Evolutionary conservation across 2,329 filamentous ascomycete genomes (phyloP).

Genomic region (Xylariaceae sp.): DNA sequence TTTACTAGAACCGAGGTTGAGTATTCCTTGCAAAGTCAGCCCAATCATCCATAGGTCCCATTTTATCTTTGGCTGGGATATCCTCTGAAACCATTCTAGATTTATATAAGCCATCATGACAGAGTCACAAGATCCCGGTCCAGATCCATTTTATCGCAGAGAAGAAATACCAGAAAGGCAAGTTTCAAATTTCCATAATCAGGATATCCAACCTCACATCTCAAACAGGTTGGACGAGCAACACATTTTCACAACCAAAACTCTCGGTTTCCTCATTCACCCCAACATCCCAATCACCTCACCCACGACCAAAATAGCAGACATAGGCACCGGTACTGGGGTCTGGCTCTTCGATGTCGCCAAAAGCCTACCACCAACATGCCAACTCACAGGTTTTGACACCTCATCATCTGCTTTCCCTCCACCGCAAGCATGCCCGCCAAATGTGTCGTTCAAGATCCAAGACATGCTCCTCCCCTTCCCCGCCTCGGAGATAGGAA

Average conservation of each 20-base stretch:
- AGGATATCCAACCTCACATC: background rate
- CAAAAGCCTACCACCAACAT: constrained; percentile 8
- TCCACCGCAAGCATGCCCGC: constrained; percentile 2
- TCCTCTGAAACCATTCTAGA: background rate
- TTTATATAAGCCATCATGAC: constrained; percentile 7
- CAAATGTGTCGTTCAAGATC: constrained; percentile 11
- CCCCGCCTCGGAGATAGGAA: constrained; percentile 9
- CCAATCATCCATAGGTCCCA: background rate
- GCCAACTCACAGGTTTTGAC: constrained; percentile 13
- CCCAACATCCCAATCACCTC: constrained; percentile 12
- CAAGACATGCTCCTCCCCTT: constrained; percentile 15
- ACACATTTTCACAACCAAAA: constrained; percentile 13
- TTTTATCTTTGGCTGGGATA: background rate
- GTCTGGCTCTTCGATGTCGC: constrained; percentile 10
- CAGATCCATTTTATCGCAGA: background rate
- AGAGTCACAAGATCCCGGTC: constrained; percentile 2
- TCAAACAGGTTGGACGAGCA: constrained; percentile 15
- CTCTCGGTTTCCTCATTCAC: constrained; percentile 13
- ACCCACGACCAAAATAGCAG: constrained; percentile 7
- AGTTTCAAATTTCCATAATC: background rate
- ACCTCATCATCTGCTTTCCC: constrained; percentile 8
- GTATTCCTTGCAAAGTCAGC: too few species aligned
- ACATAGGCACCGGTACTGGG: constrained; percentile 14
- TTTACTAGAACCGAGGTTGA: too few species aligned
- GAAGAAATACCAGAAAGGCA: constrained; percentile 17